Conservation (phyloP, 2,329 filamentous ascomycete species). For the Fusarium setosum region DNA sequence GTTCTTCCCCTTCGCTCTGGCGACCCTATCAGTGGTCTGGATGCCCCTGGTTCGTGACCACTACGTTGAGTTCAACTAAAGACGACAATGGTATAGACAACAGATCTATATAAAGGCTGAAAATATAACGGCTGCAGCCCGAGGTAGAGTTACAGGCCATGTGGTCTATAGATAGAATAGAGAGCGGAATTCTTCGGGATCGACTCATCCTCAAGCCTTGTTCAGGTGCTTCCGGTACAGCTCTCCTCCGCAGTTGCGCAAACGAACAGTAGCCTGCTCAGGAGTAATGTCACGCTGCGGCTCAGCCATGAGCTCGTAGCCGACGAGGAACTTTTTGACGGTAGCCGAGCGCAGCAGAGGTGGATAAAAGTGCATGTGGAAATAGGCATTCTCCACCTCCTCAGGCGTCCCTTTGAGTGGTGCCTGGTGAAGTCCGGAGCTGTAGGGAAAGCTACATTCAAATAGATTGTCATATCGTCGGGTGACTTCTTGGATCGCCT, state of each 20-base stretch:
- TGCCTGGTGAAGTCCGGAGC: slow-evolving; percentile 95
- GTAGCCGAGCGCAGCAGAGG: slow-evolving; percentile 92
- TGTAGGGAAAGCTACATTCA: slow-evolving; percentile 96
- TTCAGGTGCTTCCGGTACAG: slow-evolving; percentile 77
- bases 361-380: slow-evolving; percentile 98
- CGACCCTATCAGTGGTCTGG: slow-evolving; percentile 65
- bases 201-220: slow-evolving; percentile 26
- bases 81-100: background rate
- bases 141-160: background rate
- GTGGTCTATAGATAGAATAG: slow-evolving; percentile 25
- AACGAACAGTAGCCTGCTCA: slow-evolving; percentile 86
- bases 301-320: slow-evolving; percentile 96
- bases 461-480: slow-evolving; percentile 97
- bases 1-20: slow-evolving; percentile 65
- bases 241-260: slow-evolving; percentile 82
- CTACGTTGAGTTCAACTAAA: slow-evolving; percentile 67
- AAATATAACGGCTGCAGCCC: background rate
- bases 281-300: slow-evolving; percentile 98
- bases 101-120: background rate
- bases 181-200: slow-evolving; percentile 6
- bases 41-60: slow-evolving; percentile 75
- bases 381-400: slow-evolving; percentile 87
- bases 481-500: slow-evolving; percentile 88
- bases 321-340: slow-evolving; percentile 95
- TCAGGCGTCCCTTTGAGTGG: slow-evolving; percentile 84